A percentile compares a stretch with the other conserved stretches of the same genome.
Conservation (phyloP, 2,329 filamentous ascomycete species). For the Hypoxylon sp. region DNA sequence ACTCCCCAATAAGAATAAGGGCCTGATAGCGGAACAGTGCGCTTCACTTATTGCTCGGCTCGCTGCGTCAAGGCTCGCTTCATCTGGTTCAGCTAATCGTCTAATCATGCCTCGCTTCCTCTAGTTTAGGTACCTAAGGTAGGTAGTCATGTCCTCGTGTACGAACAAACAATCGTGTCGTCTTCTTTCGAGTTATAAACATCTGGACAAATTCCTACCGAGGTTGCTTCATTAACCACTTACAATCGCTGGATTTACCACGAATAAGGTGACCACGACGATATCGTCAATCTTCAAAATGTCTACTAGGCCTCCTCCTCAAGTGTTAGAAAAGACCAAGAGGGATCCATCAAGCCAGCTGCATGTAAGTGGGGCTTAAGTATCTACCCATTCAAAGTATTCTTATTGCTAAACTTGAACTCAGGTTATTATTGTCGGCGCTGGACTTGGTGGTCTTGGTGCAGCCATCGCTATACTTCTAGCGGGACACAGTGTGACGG, state of each 20-base stretch:
- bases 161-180: neutral
- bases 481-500: conserved; percentile 59
- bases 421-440: conserved; percentile 65
- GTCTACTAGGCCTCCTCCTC: conserved; percentile 25
- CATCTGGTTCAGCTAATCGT: neutral
- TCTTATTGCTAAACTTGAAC: conserved; percentile 15
- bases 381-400: conserved; percentile 10
- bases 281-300: conserved; percentile 23
- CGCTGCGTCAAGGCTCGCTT: neutral
- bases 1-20: neutral
- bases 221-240: neutral
- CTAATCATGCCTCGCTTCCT: neutral
- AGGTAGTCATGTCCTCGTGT: neutral
- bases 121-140: neutral
- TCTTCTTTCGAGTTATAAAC: conserved; percentile 1
- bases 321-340: conserved; percentile 30
- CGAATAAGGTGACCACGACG: neutral
- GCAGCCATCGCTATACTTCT: conserved; percentile 61
- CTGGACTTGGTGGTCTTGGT: conserved; percentile 65
- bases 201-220: neutral
- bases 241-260: neutral
- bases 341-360: conserved; percentile 39
- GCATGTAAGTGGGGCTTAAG: conserved; percentile 37
- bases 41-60: neutral
- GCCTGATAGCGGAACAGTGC: neutral